phyloP scores from a whole-genome alignment of 306 rosid genomes.

The Dicorynia guianensis region DNA sequence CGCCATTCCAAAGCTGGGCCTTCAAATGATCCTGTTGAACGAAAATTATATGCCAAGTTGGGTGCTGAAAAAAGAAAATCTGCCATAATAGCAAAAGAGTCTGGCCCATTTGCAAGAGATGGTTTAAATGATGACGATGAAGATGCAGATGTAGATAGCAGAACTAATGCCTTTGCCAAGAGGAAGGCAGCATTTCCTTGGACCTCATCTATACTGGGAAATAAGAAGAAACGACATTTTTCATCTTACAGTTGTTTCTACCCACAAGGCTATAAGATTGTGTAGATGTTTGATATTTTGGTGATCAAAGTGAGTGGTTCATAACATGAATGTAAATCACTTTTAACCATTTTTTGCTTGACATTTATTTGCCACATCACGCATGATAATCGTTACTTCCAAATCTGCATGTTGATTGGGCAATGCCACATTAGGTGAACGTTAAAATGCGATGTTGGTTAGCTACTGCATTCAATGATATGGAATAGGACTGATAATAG shows the following conservation, averaged over 20 bases:
- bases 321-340: no score
- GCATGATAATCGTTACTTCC: background rate
- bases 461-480: no score
- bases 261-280: background rate
- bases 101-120: conserved; percentile 36
- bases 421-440: no score
- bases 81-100: conserved; percentile 57
- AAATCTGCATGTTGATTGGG: no score
- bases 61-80: conserved; percentile 60
- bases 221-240: conserved; percentile 57
- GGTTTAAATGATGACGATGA: conserved; percentile 46
- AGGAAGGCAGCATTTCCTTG: conserved; percentile 57
- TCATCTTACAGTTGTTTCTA: background rate
- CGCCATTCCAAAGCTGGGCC: conserved; percentile 64
- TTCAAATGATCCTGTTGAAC: conserved; percentile 73
- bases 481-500: no score
- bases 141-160: conserved; percentile 62
- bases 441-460: no score
- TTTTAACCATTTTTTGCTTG: no score
- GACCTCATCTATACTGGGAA: conserved; percentile 37
- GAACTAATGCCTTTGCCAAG: conserved; percentile 68
- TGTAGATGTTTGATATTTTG: no score
- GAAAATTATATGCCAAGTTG: conserved; percentile 67
- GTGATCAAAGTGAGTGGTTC: no score
- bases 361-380: no score